phyloP scores from a whole-genome alignment of 1,284 basidiomycete genomes.

The Baeospora myosura region DNA sequence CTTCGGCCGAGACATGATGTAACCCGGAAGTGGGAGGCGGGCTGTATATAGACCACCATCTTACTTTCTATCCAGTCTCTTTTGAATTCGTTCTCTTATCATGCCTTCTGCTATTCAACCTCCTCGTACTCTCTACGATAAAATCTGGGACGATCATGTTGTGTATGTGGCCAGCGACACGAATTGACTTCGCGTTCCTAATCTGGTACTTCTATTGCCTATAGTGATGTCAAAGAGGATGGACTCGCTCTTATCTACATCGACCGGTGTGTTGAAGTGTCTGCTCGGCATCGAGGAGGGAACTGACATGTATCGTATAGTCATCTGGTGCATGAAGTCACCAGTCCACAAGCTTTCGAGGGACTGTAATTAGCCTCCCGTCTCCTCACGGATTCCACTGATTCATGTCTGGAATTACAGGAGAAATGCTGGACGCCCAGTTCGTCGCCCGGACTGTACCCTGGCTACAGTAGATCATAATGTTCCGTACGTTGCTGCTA shows the following conservation, averaged over 20 bases:
- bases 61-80: no score
- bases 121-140: constrained; percentile 88
- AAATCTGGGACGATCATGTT: constrained; percentile 94
- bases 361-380: constrained; percentile 57
- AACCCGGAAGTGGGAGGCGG: no score
- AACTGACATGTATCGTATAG: constrained; percentile 33
- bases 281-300: no score
- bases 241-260: constrained; percentile 90
- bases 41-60: no score
- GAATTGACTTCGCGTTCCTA: constrained; percentile 6
- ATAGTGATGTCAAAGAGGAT: constrained; percentile 68
- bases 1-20: constrained; percentile 14
- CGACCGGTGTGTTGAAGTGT: constrained; percentile 55
- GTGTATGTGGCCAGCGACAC: no score
- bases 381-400: neutral
- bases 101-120: constrained; percentile 52
- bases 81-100: constrained; percentile 8
- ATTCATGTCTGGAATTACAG: constrained; percentile 30
- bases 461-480: constrained; percentile 95
- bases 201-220: constrained; percentile 12
- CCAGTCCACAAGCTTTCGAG: constrained; percentile 94
- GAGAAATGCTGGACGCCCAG: constrained; percentile 73
- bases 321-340: constrained; percentile 93
- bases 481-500: constrained; percentile 58
- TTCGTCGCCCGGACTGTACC: constrained; percentile 89